These are phyloP conservation scores for Talaromyces liani DNA, from an alignment of 495 filamentous ascomycete genomes.

Conservation along the genomic window DNA sequence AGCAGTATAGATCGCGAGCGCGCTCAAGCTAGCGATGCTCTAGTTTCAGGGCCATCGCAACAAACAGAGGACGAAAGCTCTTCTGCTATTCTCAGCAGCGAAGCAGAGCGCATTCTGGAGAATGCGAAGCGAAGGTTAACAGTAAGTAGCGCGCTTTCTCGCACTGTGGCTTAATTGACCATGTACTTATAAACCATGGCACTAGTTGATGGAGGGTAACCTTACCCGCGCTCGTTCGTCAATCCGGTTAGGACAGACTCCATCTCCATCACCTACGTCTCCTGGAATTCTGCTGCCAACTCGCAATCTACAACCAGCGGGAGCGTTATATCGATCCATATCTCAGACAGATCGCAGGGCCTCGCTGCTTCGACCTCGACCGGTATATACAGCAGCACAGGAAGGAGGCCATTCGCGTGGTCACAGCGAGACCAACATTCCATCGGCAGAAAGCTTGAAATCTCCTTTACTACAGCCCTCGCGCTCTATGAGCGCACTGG, in stretches of 20 bases:
- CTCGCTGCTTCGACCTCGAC: constrained; percentile 29
- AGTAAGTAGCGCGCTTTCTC: constrained; percentile 42
- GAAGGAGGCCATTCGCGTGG: constrained; percentile 43
- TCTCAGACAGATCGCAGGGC: constrained; percentile 31
- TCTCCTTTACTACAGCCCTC: constrained; percentile 21
- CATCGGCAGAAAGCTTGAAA: constrained; percentile 26
- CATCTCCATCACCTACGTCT: constrained; percentile 42
- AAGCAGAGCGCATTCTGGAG: constrained; percentile 81
- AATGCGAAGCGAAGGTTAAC: constrained; percentile 84
- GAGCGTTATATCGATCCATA: constrained; percentile 36
- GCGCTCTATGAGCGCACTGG: constrained; percentile 38
- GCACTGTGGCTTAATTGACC: neutral
- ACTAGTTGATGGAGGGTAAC: constrained; percentile 86
- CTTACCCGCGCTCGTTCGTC: constrained; percentile 71
- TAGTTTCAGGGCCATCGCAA: constrained; percentile 16
- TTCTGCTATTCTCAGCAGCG: constrained; percentile 65
- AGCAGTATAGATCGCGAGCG: constrained; percentile 6
- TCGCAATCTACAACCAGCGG: constrained; percentile 27
- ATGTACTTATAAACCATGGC: neutral
- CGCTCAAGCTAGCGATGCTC: constrained; percentile 6
- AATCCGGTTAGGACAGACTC: constrained; percentile 52
- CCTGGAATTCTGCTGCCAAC: constrained; percentile 17
- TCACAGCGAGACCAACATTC: constrained; percentile 50
- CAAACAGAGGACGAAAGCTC: constrained; percentile 47
- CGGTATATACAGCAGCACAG: constrained; percentile 26